Percentiles rank a stretch among this genome's conserved stretches.
Conservation (phyloP, 1,139 yeast species). For the Saccharomyces uvarum region DNA sequence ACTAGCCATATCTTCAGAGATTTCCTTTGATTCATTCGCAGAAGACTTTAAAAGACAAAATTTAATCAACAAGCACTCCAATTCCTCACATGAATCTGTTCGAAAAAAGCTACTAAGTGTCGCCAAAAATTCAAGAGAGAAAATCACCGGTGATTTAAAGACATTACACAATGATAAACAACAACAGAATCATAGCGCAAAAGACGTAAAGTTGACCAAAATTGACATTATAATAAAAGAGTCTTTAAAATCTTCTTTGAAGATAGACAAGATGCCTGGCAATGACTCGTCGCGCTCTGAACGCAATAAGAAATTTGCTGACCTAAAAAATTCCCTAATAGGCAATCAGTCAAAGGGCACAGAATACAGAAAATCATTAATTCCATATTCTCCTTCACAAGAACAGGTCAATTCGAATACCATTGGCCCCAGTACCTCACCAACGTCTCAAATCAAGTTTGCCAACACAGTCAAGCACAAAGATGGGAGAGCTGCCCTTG, state of each 20-base stretch:
- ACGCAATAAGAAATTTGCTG: neutral
- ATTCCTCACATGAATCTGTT: neutral
- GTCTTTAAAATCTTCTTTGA: slow-evolving; percentile 22
- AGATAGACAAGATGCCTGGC: slow-evolving; percentile 18
- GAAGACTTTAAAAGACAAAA: neutral
- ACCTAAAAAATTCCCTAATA: neutral
- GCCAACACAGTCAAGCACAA: slow-evolving; percentile 6
- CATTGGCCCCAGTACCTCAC: neutral
- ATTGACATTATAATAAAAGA: slow-evolving; percentile 21
- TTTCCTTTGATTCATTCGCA: neutral
- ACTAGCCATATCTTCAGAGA: neutral
- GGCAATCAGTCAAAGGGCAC: neutral
- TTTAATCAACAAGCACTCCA: neutral
- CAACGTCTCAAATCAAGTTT: slow-evolving; percentile 8
- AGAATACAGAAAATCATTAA: neutral
- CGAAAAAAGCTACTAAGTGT: neutral
- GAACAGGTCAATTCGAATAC: neutral
- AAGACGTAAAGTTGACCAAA: slow-evolving; percentile 4
- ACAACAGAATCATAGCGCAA: neutral
- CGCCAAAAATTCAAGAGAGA: neutral
- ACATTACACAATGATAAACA: neutral
- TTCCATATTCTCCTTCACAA: neutral
- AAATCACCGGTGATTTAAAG: neutral
- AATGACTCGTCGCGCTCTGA: slow-evolving; percentile 3
- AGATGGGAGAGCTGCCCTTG: slow-evolving; percentile 10